These are phyloP conservation scores for Podaxis pistillaris DNA, from an alignment of 768 basidiomycete genomes.

Conservation along the genomic window DNA sequence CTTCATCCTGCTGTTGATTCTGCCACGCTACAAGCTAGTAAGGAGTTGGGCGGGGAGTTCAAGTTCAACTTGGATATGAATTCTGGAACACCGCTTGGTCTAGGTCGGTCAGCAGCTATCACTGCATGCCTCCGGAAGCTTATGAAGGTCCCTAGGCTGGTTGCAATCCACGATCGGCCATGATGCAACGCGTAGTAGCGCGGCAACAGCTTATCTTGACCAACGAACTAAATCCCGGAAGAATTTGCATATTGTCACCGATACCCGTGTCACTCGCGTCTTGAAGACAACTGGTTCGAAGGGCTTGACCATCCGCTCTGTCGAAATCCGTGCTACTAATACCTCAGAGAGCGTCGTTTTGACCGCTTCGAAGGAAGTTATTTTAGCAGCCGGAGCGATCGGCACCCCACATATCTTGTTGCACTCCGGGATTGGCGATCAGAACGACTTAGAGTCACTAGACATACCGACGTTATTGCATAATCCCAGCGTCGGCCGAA, in stretches of 20 bases:
- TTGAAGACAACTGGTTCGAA: background rate
- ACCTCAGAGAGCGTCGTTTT: background rate
- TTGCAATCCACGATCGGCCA: slow-evolving; percentile 14
- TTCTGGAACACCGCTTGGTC: slow-evolving; percentile 12
- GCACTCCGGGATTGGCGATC: slow-evolving; percentile 11
- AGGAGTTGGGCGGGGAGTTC: slow-evolving; percentile 13
- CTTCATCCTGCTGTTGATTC: slow-evolving; percentile 17
- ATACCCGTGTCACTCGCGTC: slow-evolving; percentile 26
- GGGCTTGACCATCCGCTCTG: slow-evolving; percentile 7
- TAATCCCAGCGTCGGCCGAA: slow-evolving; percentile 3
- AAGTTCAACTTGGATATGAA: slow-evolving; percentile 15
- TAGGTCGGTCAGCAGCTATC: background rate
- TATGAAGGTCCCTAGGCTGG: slow-evolving; percentile 9
- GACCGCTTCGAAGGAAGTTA: slow-evolving; percentile 8
- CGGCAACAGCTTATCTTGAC: slow-evolving; percentile 18
- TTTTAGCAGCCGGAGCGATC: slow-evolving; percentile 3
- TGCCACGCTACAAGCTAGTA: slow-evolving; percentile 21
- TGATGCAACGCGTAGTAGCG: slow-evolving; percentile 12
- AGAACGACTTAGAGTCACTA: background rate
- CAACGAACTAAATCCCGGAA: slow-evolving; percentile 19
- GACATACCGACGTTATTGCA: background rate
- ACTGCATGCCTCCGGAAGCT: background rate
- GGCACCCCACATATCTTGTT: slow-evolving; percentile 7
- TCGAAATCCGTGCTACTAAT: slow-evolving; percentile 6
- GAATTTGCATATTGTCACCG: slow-evolving; percentile 30